These are phyloP conservation scores for Bolboschoenoplectus hybrid DNA, from an alignment of 202 grass and related monocot species.

Conservation along the genomic window DNA sequence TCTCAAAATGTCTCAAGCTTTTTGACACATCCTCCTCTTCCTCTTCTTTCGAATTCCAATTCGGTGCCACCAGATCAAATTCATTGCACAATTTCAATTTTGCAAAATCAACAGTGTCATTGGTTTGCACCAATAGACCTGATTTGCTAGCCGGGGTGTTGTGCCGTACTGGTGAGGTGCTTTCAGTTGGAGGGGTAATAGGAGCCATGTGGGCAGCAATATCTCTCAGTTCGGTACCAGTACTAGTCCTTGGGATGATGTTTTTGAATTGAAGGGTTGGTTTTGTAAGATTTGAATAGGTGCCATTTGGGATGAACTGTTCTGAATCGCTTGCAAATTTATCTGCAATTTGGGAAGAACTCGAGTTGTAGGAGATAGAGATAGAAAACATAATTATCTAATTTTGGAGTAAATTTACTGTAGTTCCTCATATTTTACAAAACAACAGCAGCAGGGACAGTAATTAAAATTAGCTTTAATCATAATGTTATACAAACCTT, in stretches of 20 bases:
- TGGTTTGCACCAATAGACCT: slow-evolving; percentile 70
- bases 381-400: neutral
- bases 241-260: slow-evolving; percentile 27
- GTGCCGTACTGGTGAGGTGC: slow-evolving; percentile 70
- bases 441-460: neutral
- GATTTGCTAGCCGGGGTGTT: slow-evolving; percentile 82
- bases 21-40: slow-evolving; percentile 91
- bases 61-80: slow-evolving; percentile 27
- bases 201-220: slow-evolving; percentile 73
- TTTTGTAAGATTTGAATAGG: slow-evolving; percentile 58
- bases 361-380: neutral
- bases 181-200: slow-evolving; percentile 70
- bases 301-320: slow-evolving; percentile 12
- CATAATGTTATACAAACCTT: slow-evolving; percentile 19
- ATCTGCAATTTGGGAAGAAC: slow-evolving; percentile 47
- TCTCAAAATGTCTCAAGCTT: slow-evolving; percentile 90
- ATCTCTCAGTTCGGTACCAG: slow-evolving; percentile 49
- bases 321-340: slow-evolving; percentile 83
- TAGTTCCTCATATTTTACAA: neutral
- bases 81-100: slow-evolving; percentile 64
- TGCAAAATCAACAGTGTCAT: slow-evolving; percentile 55
- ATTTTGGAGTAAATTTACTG: slow-evolving; percentile 21
- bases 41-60: slow-evolving; percentile 95
- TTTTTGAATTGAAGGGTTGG: slow-evolving; percentile 77
- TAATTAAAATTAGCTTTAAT: slow-evolving; percentile 9